phyloP scores from a whole-genome alignment of 148 eudicot species.

The Bassia scoparia region DNA sequence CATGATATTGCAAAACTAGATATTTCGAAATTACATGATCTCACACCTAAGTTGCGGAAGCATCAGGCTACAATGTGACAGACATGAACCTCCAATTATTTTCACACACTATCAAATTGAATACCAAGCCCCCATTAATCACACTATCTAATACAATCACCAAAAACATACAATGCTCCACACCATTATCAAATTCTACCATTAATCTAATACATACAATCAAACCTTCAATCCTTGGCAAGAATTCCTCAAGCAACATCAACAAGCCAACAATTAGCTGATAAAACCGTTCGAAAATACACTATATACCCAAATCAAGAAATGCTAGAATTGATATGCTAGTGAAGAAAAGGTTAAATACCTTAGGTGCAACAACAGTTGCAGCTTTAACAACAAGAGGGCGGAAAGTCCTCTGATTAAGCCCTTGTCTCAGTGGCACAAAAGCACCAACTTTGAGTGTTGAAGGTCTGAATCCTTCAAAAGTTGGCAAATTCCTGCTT shows the following conservation, averaged over 20 bases:
- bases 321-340: background rate
- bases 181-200: background rate
- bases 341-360: slow-evolving; percentile 11
- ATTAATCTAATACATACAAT: no score
- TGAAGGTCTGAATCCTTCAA: slow-evolving; percentile 57
- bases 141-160: background rate
- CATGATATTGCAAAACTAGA: background rate
- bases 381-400: slow-evolving; percentile 81
- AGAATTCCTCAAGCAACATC: background rate
- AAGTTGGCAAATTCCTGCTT: slow-evolving; percentile 43
- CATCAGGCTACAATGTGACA: no score
- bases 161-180: background rate
- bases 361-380: slow-evolving; percentile 87
- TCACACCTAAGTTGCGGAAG: no score
- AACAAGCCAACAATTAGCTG: background rate
- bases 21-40: background rate
- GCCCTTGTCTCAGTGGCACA: slow-evolving; percentile 42
- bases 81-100: no score
- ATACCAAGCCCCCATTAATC: background rate
- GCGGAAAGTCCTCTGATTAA: slow-evolving; percentile 46
- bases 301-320: background rate
- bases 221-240: background rate
- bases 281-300: background rate
- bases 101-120: background rate
- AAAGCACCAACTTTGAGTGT: slow-evolving; percentile 35